phyloP scores from a whole-genome alignment of 2,329 filamentous ascomycete genomes.

The Magnaporthiopsis incrustans region DNA sequence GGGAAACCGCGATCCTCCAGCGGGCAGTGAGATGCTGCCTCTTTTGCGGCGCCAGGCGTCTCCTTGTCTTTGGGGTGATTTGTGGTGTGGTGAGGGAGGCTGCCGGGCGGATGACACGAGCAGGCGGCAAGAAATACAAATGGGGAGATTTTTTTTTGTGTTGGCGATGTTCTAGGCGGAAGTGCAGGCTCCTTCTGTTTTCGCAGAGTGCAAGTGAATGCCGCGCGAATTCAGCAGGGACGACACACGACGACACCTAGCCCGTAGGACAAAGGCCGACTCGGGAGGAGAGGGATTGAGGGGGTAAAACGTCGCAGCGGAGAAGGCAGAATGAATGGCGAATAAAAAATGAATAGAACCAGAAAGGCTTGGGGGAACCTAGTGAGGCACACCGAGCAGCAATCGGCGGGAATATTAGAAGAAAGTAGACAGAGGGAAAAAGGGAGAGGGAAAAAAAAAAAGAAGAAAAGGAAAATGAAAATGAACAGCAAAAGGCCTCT shows the following conservation, averaged over 20 bases:
- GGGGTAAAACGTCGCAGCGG: conserved; percentile 12
- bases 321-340: conserved; percentile 4
- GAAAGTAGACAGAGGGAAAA: conserved; percentile 12
- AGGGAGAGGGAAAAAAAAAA: background rate
- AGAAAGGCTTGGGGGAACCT: conserved; percentile 10
- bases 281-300: conserved; percentile 8
- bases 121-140: background rate
- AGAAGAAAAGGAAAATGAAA: background rate
- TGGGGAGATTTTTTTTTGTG: background rate
- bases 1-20: conserved; percentile 10
- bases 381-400: conserved; percentile 22
- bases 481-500: conserved; percentile 6
- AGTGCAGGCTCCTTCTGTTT: conserved; percentile 17
- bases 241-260: conserved; percentile 16
- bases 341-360: background rate
- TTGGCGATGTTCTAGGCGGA: conserved; percentile 12
- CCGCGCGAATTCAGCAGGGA: conserved; percentile 21
- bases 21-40: conserved; percentile 9
- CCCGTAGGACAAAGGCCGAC: conserved; percentile 14
- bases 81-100: conserved; percentile 1
- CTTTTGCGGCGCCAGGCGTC: background rate
- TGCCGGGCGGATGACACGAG: background rate
- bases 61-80: conserved; percentile 13
- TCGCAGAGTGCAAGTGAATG: conserved; percentile 29
- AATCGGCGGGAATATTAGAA: conserved; percentile 16